Percentiles rank a stretch among this genome's conserved stretches.
These are phyloP conservation scores for Epithemia pelagica DNA, from an alignment of 108 stramenopile genomes.

Conservation along the genomic window DNA sequence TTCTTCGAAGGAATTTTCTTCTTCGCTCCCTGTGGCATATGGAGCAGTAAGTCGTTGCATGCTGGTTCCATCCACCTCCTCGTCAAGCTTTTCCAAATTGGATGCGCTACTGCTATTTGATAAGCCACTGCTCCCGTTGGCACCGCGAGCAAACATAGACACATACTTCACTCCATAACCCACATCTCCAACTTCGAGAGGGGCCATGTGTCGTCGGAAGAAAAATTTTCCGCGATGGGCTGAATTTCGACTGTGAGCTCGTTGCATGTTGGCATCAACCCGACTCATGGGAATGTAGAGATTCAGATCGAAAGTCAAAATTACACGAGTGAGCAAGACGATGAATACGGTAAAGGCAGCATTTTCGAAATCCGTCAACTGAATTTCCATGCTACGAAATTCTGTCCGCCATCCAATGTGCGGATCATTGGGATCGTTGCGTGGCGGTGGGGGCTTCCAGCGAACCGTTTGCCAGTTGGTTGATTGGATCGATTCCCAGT, in stretches of 20 bases:
- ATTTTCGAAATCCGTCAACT: slow-evolving; percentile 98
- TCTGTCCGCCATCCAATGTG: slow-evolving; percentile 98
- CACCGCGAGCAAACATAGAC: slow-evolving; percentile 72
- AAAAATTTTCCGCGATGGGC: slow-evolving; percentile 86
- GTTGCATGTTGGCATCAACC: slow-evolving; percentile 98
- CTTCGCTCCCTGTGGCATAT: slow-evolving; percentile 58
- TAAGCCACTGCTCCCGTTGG: slow-evolving; percentile 26
- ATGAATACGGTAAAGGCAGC: slow-evolving; percentile 95
- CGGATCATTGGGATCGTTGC: slow-evolving; percentile 79
- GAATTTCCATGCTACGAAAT: slow-evolving; percentile 97
- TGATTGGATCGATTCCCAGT: slow-evolving; percentile 97
- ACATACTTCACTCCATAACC: slow-evolving; percentile 76
- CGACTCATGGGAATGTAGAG: slow-evolving; percentile 93
- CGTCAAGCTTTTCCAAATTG: slow-evolving; percentile 8
- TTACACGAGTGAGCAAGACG: slow-evolving; percentile 90
- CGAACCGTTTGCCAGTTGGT: slow-evolving; percentile 99
- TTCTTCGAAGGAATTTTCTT: slow-evolving; percentile 90
- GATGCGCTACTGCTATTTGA: slow-evolving; percentile 1
- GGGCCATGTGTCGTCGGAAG: slow-evolving; percentile 92
- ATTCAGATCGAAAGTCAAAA: slow-evolving; percentile 97
- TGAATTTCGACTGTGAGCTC: slow-evolving; percentile 89
- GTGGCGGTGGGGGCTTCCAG: slow-evolving; percentile 98
- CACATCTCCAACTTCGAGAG: slow-evolving; percentile 82
- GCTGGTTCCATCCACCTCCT: slow-evolving; percentile 42
- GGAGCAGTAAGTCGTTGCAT: slow-evolving; percentile 51